These are phyloP conservation scores for Pseudocercospora cruenta DNA, from an alignment of 2,329 filamentous ascomycete species.

Conservation along the genomic window DNA sequence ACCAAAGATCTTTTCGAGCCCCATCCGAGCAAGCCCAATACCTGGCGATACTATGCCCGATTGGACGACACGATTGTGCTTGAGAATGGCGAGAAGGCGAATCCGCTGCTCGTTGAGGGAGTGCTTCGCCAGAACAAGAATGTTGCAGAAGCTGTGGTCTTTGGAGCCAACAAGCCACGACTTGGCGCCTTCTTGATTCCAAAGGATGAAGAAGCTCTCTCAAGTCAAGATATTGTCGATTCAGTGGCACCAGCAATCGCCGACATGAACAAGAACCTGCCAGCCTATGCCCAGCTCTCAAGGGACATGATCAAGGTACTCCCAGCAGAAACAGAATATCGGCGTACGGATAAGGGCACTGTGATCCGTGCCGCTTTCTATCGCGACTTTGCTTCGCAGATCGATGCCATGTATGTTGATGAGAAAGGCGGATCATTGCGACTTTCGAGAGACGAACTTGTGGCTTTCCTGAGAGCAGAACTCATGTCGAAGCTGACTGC, in stretches of 20 bases:
- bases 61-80: conserved; percentile 34
- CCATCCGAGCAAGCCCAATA: conserved; percentile 28
- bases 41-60: conserved; percentile 30
- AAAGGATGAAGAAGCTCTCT: conserved; percentile 43
- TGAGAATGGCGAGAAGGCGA: conserved; percentile 33
- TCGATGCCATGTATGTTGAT: conserved; percentile 49
- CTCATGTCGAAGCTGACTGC: conserved; percentile 2
- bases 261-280: conserved; percentile 52
- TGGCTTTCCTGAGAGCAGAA: conserved; percentile 10
- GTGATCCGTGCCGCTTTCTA: conserved; percentile 56
- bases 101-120: conserved; percentile 11
- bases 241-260: conserved; percentile 54
- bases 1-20: conserved; percentile 33
- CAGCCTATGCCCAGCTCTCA: conserved; percentile 56
- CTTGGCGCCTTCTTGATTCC: conserved; percentile 60
- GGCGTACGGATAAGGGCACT: conserved; percentile 59
- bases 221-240: conserved; percentile 51
- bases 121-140: conserved; percentile 29
- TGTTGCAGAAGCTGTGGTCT: conserved; percentile 37
- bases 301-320: conserved; percentile 56
- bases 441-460: conserved; percentile 9
- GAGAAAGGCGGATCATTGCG: conserved; percentile 20
- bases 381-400: conserved; percentile 48
- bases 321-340: conserved; percentile 47
- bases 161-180: conserved; percentile 52